Evolutionary conservation across 306 rosid genomes (phyloP), one percentile per base, ranked within the genome.

Genomic region (Prunus mume): DNA sequence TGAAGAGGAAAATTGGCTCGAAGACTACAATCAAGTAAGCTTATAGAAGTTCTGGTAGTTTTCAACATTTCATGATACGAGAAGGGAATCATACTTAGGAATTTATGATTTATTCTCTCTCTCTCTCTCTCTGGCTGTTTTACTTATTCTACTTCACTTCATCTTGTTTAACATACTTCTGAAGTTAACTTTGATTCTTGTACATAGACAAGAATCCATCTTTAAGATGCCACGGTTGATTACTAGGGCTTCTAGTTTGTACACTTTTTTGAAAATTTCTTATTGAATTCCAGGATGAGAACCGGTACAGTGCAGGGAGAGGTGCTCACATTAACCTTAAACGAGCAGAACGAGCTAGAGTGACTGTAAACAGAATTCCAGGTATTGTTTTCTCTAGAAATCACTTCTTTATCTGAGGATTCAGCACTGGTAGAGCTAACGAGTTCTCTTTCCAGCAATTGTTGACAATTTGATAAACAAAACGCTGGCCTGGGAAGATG

Each of bases 1-100:
- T 74, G 99, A 95, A 78, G 99, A 95, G 88, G 99, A 95, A 84
- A 90, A 92, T 73, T 95, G 99, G 99, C 97, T 95, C 2, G 97
- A 92, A 54, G 92, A 90, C 78, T 95, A 95, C 71, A 95, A 82
- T 84, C 93, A 80, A 81, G 98, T 95, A 87, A 86, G 97, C 77
- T 47, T 57, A 24, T 15, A 20, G 41, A 73, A 67, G 25, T 82
- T 81, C 61, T 20, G 46, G 51, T 63, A 57, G 51, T 41, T 68
- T 62, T 62, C 54, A 47, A 25, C 34, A 61, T 22, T n/a, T 18
- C 18, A 65, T 78, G 72, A 43, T 78, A 4, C 58, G 71, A 24
- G 43, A 51, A 19, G 20, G 30, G 38, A 62, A 6, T 62, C 43
- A 51, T 50, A 69, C 20, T 0, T 60, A 7, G 6, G 32, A 2